Conservation (phyloP, 139 green algal species). For the Volvox africanus region DNA sequence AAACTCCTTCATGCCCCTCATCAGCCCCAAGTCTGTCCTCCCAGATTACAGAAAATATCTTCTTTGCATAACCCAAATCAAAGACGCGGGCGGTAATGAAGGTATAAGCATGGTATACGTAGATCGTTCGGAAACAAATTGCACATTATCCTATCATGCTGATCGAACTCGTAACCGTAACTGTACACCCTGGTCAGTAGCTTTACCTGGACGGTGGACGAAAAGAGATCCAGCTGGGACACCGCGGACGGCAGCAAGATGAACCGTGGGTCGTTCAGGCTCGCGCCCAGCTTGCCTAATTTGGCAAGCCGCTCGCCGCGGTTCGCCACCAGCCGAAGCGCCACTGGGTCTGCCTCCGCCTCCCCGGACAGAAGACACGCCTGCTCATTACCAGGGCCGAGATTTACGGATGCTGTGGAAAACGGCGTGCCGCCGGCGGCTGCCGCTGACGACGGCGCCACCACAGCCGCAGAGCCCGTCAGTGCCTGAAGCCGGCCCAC, state of each 20-base stretch:
- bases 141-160: too few species aligned
- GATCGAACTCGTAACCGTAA: too few species aligned
- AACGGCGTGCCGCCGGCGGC: neutral
- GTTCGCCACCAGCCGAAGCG: slow-evolving; percentile 32
- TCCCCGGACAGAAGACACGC: neutral
- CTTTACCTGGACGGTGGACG: slow-evolving; percentile 7
- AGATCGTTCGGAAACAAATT: too few species aligned
- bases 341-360: slow-evolving; percentile 40
- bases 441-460: neutral
- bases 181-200: too few species aligned
- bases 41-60: too few species aligned
- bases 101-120: too few species aligned
- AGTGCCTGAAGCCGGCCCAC: slow-evolving; percentile 31
- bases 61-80: too few species aligned
- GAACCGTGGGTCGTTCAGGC: slow-evolving; percentile 53
- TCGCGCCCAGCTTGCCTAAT: slow-evolving; percentile 37
- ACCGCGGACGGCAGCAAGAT: slow-evolving; percentile 45
- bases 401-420: neutral
- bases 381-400: neutral
- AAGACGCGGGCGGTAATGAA: too few species aligned
- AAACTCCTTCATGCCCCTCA: too few species aligned
- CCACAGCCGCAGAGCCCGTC: neutral
- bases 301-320: slow-evolving; percentile 40
- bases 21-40: too few species aligned
- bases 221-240: slow-evolving; percentile 26